Conservation (phyloP, 805 yeast genomes). For the Ogataea wickerhamii region DNA sequence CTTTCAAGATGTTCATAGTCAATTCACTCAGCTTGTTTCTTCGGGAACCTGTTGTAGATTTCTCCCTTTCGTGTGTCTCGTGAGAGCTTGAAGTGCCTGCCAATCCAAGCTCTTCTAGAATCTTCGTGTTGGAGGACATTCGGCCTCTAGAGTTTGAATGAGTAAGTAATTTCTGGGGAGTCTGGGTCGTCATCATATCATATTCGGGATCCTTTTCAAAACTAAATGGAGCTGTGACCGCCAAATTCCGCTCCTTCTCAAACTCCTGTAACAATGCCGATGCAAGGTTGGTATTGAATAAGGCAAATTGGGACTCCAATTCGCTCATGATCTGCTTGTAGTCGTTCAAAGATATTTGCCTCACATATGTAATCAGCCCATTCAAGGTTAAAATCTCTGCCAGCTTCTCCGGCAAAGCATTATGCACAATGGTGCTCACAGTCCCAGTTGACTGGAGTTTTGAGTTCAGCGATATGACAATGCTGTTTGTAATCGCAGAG, state of each 20-base stretch:
- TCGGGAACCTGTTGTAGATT: conserved; percentile 4
- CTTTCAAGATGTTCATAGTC: conserved; percentile 10
- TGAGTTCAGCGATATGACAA: conserved; percentile 30
- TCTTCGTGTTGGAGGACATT: conserved; percentile 15
- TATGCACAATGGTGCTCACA: conserved; percentile 10
- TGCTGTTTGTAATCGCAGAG: conserved; percentile 23
- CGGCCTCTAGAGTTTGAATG: conserved; percentile 9
- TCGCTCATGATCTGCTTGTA: conserved; percentile 41
- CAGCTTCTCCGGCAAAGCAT: conserved; percentile 27
- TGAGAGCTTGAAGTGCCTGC: neutral
- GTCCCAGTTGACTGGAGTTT: conserved; percentile 19
- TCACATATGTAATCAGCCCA: conserved; percentile 54
- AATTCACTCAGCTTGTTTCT: conserved; percentile 1
- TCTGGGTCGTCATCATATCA: conserved; percentile 14
- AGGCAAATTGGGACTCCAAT: conserved; percentile 33
- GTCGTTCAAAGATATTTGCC: conserved; percentile 48
- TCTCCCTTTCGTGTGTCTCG: neutral
- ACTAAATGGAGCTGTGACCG: conserved; percentile 10
- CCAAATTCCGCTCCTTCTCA: conserved; percentile 7
- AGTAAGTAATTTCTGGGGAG: conserved; percentile 5
- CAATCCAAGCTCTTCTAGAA: conserved; percentile 27
- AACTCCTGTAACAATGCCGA: conserved; percentile 16
- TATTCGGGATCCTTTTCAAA: conserved; percentile 23
- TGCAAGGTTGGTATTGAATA: conserved; percentile 28
- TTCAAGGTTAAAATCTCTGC: conserved; percentile 42